These are phyloP conservation scores for Shiraia sp. DNA, from an alignment of 2,329 filamentous ascomycete species.

Conservation along the genomic window DNA sequence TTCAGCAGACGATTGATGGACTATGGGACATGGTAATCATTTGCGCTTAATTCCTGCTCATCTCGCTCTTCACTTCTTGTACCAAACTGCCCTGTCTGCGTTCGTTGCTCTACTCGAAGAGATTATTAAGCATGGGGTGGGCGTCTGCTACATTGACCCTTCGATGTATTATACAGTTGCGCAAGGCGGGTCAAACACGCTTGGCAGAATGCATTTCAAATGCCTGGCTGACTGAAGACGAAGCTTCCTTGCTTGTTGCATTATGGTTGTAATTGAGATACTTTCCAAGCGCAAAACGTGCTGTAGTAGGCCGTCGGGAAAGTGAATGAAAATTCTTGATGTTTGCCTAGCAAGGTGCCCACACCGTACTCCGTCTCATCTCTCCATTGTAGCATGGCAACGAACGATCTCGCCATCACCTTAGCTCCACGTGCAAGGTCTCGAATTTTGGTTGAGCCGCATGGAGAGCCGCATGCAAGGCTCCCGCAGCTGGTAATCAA, in stretches of 20 bases:
- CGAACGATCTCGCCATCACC: constrained; percentile 1
- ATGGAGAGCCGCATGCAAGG: no score
- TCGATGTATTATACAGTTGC: constrained; percentile 7
- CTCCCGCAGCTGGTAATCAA: neutral
- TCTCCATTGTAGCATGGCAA: constrained; percentile 4
- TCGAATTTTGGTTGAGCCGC: constrained; percentile 19
- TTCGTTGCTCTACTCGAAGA: constrained; percentile 2
- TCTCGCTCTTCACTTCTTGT: constrained; percentile 13
- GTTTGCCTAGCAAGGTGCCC: no score
- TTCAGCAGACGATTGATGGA: constrained; percentile 8
- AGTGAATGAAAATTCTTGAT: no score
- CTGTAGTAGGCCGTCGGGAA: no score
- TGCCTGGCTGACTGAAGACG: no score
- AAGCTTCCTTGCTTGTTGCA: no score
- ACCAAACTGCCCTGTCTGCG: constrained; percentile 4
- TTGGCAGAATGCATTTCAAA: no score
- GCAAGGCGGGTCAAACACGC: neutral
- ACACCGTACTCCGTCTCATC: neutral
- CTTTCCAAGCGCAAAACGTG: no score
- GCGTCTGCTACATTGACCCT: constrained; percentile 2
- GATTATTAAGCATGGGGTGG: constrained; percentile 8
- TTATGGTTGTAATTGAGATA: no score
- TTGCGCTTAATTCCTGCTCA: constrained; percentile 6
- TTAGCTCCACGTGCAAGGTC: constrained; percentile 9
- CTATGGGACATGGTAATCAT: constrained; percentile 17